phyloP scores from a whole-genome alignment of 768 basidiomycete species.

The Collybia nuda region DNA sequence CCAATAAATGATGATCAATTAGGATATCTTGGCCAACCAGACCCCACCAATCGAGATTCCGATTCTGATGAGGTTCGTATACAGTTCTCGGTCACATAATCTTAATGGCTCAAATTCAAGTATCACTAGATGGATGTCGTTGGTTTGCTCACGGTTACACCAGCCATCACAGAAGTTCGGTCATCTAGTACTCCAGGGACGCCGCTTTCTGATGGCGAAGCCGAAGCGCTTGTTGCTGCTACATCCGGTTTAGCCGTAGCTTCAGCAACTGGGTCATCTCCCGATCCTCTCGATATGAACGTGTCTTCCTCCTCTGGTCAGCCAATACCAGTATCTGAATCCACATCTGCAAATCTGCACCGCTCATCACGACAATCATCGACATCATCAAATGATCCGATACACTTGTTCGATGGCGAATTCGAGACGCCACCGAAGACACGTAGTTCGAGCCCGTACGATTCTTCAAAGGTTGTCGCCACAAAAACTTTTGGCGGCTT shows the following conservation, averaged over 20 bases:
- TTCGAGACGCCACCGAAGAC: conserved; percentile 8
- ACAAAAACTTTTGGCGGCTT: conserved; percentile 27
- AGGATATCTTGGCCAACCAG: neutral
- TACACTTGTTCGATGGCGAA: conserved; percentile 3
- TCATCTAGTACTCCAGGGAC: neutral
- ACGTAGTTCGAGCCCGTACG: conserved; percentile 9
- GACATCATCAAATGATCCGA: conserved; percentile 9
- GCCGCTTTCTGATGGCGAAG: neutral
- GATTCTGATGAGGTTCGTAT: neutral
- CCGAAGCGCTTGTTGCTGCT: neutral
- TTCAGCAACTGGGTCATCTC: neutral
- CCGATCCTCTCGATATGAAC: neutral
- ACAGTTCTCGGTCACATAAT: neutral
- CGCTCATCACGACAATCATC: conserved; percentile 15
- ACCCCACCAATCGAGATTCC: too few species aligned
- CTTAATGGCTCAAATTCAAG: neutral
- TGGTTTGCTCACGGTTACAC: neutral
- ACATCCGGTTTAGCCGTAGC: neutral
- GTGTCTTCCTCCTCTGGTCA: neutral
- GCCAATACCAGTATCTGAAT: neutral
- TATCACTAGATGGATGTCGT: neutral
- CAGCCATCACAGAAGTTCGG: neutral
- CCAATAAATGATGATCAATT: neutral
- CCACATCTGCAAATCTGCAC: neutral
- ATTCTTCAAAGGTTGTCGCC: conserved; percentile 3